Conservation (phyloP, 192 early-diverging fungal genomes). For the Diversispora epigaea region DNA sequence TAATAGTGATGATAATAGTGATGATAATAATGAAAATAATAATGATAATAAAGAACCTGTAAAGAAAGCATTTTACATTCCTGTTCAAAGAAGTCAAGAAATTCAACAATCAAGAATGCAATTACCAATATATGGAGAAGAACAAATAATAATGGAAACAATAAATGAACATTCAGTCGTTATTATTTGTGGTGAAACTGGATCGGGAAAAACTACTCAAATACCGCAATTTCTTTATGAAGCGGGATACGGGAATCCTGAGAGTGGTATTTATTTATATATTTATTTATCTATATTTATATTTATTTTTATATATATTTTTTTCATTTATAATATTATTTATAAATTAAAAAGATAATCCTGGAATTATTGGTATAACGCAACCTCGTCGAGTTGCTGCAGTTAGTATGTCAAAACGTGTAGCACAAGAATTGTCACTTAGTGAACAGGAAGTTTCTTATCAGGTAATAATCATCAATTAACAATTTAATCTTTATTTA, state of each 20-base stretch:
- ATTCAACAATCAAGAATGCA: slow-evolving; percentile 75
- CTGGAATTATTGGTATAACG: slow-evolving; percentile 95
- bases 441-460: slow-evolving; percentile 69
- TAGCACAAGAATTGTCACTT: slow-evolving; percentile 85
- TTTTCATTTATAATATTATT: not conserved
- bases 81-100: slow-evolving; percentile 69
- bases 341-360: slow-evolving; percentile 47
- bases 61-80: slow-evolving; percentile 65
- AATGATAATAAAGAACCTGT: not conserved
- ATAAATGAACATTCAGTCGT: slow-evolving; percentile 83
- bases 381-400: slow-evolving; percentile 98
- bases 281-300: not conserved
- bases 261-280: slow-evolving; percentile 47
- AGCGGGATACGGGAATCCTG: slow-evolving; percentile 91
- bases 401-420: slow-evolving; percentile 93
- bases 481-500: slow-evolving; percentile 32
- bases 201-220: slow-evolving; percentile 96
- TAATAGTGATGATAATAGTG: slow-evolving; percentile 31
- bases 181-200: slow-evolving; percentile 97
- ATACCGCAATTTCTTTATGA: slow-evolving; percentile 98
- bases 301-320: not conserved
- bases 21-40: slow-evolving; percentile 17
- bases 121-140: slow-evolving; percentile 90
- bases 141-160: slow-evolving; percentile 98
- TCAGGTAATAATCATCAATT: slow-evolving; percentile 44